A percentile compares a stretch with the other conserved stretches of the same genome.
Conservation (phyloP, 2,329 filamentous ascomycete species). For the Cladosporium phlei region DNA sequence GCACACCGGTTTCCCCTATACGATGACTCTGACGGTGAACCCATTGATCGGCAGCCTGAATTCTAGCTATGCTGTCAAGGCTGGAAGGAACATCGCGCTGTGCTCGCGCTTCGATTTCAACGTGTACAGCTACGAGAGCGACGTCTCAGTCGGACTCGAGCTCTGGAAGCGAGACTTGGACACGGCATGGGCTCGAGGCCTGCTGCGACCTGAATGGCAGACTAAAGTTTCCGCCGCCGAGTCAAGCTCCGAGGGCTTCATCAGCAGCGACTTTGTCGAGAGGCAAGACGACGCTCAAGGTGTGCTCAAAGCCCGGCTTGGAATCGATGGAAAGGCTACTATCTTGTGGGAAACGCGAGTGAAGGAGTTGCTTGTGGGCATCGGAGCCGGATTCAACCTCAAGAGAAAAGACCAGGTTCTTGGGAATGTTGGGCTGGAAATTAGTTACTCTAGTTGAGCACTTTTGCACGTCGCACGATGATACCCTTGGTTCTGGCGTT, state of each 20-base stretch:
- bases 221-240: constrained; percentile 16
- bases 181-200: constrained; percentile 42
- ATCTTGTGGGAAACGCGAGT: constrained; percentile 88
- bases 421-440: constrained; percentile 68
- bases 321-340: constrained; percentile 81
- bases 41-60: constrained; percentile 91
- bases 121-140: constrained; percentile 95
- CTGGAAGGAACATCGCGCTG: constrained; percentile 74
- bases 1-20: constrained; percentile 81
- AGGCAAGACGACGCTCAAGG: constrained; percentile 68
- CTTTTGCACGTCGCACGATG: too few relatives aligned
- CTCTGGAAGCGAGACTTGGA: constrained; percentile 58
- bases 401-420: constrained; percentile 71
- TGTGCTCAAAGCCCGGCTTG: constrained; percentile 82
- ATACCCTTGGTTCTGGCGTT: too few relatives aligned
- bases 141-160: constrained; percentile 86
- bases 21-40: constrained; percentile 87
- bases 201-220: constrained; percentile 41
- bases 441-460: constrained; percentile 63
- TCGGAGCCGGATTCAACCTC: constrained; percentile 81
- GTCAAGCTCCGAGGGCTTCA: neutral
- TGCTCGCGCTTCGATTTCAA: constrained; percentile 95
- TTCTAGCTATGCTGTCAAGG: constrained; percentile 85
- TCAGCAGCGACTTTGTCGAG: constrained; percentile 19
- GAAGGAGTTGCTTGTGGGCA: constrained; percentile 86